phyloP scores from a whole-genome alignment of 768 basidiomycete species.

The Gloeophyllum trabeum region DNA sequence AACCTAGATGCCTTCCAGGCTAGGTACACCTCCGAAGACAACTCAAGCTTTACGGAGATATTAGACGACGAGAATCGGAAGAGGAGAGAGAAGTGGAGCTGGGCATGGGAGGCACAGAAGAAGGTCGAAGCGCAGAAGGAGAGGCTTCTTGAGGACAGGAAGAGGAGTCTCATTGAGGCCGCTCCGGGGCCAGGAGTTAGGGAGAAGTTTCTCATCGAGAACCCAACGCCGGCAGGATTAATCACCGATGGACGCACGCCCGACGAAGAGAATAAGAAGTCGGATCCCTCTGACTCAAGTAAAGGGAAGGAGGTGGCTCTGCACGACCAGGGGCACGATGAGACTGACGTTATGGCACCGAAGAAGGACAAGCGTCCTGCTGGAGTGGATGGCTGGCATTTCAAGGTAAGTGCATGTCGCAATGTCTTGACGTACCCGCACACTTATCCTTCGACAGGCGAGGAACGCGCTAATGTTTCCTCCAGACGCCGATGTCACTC shows the following conservation, averaged over 20 bases:
- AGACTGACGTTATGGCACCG: conserved; percentile 71
- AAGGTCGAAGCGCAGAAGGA: conserved; percentile 58
- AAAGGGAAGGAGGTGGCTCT: conserved; percentile 13
- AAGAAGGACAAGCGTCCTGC: conserved; percentile 62
- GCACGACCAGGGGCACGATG: conserved; percentile 10
- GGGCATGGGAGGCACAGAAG: conserved; percentile 93
- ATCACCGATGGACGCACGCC: conserved; percentile 25
- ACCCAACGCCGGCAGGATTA: conserved; percentile 41
- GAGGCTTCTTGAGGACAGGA: conserved; percentile 57
- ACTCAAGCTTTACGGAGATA: conserved; percentile 91
- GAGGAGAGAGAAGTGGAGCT: conserved; percentile 71
- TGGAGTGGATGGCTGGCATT: conserved; percentile 73
- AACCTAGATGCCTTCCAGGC: conserved; percentile 84
- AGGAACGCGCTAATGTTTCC: conserved; percentile 94
- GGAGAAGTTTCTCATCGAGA: conserved; percentile 57
- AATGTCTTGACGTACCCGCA: background rate
- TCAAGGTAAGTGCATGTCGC: conserved; percentile 40
- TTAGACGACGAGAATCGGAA: conserved; percentile 81
- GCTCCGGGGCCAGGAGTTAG: conserved; percentile 49
- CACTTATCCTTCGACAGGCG: conserved; percentile 35
- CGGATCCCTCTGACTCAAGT: conserved; percentile 17
- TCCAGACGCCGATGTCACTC: conserved; percentile 82
- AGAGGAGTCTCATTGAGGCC: conserved; percentile 64
- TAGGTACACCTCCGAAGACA: conserved; percentile 92
- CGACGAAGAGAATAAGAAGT: conserved; percentile 2